These are phyloP conservation scores for Phycomyces blakesleeanus DNA, from an alignment of 192 early-diverging fungal genomes.

Conservation along the genomic window DNA sequence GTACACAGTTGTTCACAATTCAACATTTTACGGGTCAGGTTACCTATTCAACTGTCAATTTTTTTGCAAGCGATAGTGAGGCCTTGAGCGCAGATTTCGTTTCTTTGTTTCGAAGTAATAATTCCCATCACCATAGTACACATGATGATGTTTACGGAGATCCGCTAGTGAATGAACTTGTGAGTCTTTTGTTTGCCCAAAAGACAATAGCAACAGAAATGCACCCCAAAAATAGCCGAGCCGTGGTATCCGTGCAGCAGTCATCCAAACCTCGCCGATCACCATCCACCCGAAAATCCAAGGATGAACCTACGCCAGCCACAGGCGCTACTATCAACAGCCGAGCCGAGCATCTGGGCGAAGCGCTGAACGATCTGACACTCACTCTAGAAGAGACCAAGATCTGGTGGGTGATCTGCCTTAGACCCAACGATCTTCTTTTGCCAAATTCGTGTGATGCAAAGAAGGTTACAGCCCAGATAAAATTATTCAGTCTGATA, in stretches of 20 bases:
- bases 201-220: slow-evolving; percentile 66
- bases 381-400: slow-evolving; percentile 62
- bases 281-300: slow-evolving; percentile 49
- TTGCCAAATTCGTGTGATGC: slow-evolving; percentile 61
- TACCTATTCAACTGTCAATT: slow-evolving; percentile 57
- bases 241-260: slow-evolving; percentile 74
- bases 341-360: slow-evolving; percentile 31
- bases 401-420: slow-evolving; percentile 71
- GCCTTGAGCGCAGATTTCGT: slow-evolving; percentile 82
- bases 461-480: slow-evolving; percentile 64
- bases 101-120: slow-evolving; percentile 72
- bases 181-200: slow-evolving; percentile 72
- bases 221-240: slow-evolving; percentile 49
- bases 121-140: slow-evolving; percentile 5
- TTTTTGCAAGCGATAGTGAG: slow-evolving; percentile 73
- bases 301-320: slow-evolving; percentile 45
- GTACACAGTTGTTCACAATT: slow-evolving; percentile 63
- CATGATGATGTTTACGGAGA: neutral
- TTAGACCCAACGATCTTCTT: slow-evolving; percentile 64
- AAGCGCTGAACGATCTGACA: slow-evolving; percentile 46
- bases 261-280: slow-evolving; percentile 59
- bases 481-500: slow-evolving; percentile 58
- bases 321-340: slow-evolving; percentile 47
- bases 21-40: slow-evolving; percentile 75
- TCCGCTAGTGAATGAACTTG: slow-evolving; percentile 52